These are phyloP conservation scores for Trichoderma pleuroti DNA, from an alignment of 2,329 filamentous ascomycete genomes.

Conservation along the genomic window DNA sequence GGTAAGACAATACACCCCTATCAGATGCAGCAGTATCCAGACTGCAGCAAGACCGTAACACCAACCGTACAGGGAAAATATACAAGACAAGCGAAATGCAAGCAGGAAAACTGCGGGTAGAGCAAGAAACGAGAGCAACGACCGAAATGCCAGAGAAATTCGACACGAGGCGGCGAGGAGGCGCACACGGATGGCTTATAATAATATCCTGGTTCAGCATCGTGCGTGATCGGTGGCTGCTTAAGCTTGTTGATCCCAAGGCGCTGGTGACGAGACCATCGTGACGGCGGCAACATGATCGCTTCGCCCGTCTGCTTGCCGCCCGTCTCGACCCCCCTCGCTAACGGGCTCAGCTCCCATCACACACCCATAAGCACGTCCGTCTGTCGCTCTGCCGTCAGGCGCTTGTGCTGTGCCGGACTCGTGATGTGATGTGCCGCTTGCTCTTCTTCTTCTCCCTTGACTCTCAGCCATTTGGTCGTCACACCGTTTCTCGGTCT, in stretches of 20 bases:
- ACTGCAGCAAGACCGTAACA: neutral
- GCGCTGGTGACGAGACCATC: slow-evolving; percentile 15
- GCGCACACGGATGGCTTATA: neutral
- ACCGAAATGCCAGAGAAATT: neutral
- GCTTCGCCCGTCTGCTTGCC: slow-evolving; percentile 1
- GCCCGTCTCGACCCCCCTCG: neutral
- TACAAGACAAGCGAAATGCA: neutral
- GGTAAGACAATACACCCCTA: neutral
- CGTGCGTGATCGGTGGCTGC: neutral
- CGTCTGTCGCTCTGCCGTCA: neutral
- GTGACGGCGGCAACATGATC: slow-evolving; percentile 15
- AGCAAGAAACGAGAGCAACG: neutral
- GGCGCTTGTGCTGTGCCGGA: neutral
- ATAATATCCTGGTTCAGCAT: neutral
- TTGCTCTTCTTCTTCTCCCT: neutral
- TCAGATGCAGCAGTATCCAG: neutral
- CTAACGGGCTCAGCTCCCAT: slow-evolving; percentile 7
- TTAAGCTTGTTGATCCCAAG: slow-evolving; percentile 4
- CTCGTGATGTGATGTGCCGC: neutral
- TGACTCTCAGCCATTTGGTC: neutral
- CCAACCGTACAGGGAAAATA: neutral
- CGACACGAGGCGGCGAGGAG: slow-evolving; percentile 2
- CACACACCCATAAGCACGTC: neutral
- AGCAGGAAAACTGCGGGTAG: neutral
- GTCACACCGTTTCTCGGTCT: neutral